Conservation (phyloP, 768 basidiomycete genomes). For the Lactarius hatsudake region DNA sequence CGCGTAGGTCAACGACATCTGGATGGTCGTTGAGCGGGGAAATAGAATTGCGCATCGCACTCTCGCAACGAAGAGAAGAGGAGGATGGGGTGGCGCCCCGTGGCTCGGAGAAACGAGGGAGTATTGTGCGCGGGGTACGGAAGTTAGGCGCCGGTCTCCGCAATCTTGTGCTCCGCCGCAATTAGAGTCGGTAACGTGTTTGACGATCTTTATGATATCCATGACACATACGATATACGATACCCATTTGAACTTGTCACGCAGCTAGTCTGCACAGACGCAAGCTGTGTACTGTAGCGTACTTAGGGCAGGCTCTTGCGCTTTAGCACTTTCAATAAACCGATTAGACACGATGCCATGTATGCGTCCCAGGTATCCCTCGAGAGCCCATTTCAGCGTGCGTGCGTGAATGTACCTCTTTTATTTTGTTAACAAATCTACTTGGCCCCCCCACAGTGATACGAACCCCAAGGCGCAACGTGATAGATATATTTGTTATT, state of each 20-base stretch:
- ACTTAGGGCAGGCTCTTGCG: not conserved
- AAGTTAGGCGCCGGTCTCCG: slow-evolving; percentile 18
- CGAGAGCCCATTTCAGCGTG: too few species aligned
- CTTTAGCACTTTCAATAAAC: not conserved
- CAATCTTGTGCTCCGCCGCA: slow-evolving; percentile 16
- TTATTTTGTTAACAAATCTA: too few species aligned
- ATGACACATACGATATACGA: slow-evolving; percentile 2
- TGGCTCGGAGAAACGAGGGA: slow-evolving; percentile 14
- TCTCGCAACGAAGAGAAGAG: slow-evolving; percentile 23
- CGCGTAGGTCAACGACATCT: slow-evolving; percentile 19
- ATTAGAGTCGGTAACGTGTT: not conserved
- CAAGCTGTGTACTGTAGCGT: not conserved
- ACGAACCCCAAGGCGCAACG: not conserved
- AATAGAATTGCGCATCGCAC: slow-evolving; percentile 25
- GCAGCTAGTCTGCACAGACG: not conserved
- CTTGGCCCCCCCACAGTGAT: not conserved
- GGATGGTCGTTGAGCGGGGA: slow-evolving; percentile 28
- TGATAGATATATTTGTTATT: too few species aligned
- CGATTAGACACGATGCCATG: not conserved
- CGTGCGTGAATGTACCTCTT: too few species aligned
- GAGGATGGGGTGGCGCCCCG: not conserved
- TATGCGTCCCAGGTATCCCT: too few species aligned
- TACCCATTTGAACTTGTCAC: slow-evolving; percentile 4
- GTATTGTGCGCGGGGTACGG: slow-evolving; percentile 17
- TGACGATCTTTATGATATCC: not conserved